Percentiles rank a stretch among this genome's conserved stretches.
Conservation (phyloP, 768 basidiomycete species). For the Hericium coralloides region DNA sequence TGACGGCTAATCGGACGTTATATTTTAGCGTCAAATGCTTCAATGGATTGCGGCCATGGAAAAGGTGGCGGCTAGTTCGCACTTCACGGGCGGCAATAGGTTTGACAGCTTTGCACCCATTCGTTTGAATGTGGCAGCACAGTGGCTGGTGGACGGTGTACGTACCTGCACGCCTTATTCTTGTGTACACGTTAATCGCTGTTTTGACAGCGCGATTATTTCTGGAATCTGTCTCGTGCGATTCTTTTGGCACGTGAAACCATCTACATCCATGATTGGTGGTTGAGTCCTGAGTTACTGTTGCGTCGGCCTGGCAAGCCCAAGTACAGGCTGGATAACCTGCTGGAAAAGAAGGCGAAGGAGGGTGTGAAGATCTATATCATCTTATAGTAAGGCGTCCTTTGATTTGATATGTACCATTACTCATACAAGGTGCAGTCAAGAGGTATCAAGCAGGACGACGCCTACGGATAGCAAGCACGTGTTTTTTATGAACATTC, state of each 20-base stretch:
- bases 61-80: constrained; percentile 64
- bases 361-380: constrained; percentile 95
- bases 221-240: constrained; percentile 93
- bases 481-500: constrained; percentile 17
- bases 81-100: constrained; percentile 73
- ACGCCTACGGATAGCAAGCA: constrained; percentile 92
- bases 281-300: constrained; percentile 86
- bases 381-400: constrained; percentile 71
- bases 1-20: not conserved
- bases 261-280: constrained; percentile 98
- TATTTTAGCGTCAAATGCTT: constrained; percentile 77
- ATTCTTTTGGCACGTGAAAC: constrained; percentile 79
- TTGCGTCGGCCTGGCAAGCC: constrained; percentile 79
- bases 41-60: constrained; percentile 95
- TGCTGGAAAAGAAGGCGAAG: constrained; percentile 85
- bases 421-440: constrained; percentile 35
- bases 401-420: not conserved
- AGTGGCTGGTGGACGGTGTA: constrained; percentile 98
- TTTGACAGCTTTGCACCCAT: constrained; percentile 94
- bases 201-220: constrained; percentile 76
- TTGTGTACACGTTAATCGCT: not conserved
- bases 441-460: constrained; percentile 91
- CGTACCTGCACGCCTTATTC: constrained; percentile 21
- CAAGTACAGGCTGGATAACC: constrained; percentile 76
- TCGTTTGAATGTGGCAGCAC: constrained; percentile 85